These are phyloP conservation scores for Melanopsichium pennsylvanicum DNA, from an alignment of 1,284 basidiomycete genomes.

Conservation along the genomic window DNA sequence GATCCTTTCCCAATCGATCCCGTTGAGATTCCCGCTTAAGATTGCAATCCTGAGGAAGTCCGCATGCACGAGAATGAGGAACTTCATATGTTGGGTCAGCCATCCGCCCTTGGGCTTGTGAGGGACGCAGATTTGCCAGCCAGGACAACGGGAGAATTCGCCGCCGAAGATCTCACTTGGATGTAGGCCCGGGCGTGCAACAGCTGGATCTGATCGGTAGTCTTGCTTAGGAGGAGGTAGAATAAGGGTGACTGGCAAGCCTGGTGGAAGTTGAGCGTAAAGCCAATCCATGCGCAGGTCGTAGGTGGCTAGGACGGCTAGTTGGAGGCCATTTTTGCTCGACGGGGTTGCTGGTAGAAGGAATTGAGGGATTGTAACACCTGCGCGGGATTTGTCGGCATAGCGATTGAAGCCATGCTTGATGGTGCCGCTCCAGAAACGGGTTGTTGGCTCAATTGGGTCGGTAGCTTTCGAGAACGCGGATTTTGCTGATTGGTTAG, in stretches of 20 bases:
- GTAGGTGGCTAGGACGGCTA: constrained; percentile 56
- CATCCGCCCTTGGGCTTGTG: constrained; percentile 41
- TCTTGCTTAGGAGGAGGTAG: constrained; percentile 45
- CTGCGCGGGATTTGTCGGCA: constrained; percentile 9
- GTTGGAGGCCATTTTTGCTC: constrained; percentile 29
- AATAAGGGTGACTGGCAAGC: constrained; percentile 50
- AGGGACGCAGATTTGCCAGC: constrained; percentile 53
- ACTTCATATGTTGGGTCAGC: constrained; percentile 59
- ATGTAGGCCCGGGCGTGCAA: constrained; percentile 42
- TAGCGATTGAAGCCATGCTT: constrained; percentile 56
- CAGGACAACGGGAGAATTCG: constrained; percentile 16
- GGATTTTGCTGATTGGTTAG: not conserved
- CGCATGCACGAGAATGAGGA: constrained; percentile 52
- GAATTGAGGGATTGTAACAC: constrained; percentile 36
- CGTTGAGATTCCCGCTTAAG: constrained; percentile 56
- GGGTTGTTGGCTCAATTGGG: constrained; percentile 26
- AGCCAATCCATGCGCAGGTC: constrained; percentile 60
- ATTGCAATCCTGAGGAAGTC: constrained; percentile 51
- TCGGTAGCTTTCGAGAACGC: constrained; percentile 11
- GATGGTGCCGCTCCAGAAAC: constrained; percentile 58
- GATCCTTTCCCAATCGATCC: constrained; percentile 59
- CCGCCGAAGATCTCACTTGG: constrained; percentile 26
- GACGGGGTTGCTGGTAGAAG: constrained; percentile 47
- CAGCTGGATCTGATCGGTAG: constrained; percentile 14
- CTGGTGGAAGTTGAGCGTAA: constrained; percentile 43